A percentile compares a stretch with the other conserved stretches of the same genome.
These are phyloP conservation scores for Taphrina wiesneri DNA, from an alignment of 1,139 yeast species.

Conservation along the genomic window DNA sequence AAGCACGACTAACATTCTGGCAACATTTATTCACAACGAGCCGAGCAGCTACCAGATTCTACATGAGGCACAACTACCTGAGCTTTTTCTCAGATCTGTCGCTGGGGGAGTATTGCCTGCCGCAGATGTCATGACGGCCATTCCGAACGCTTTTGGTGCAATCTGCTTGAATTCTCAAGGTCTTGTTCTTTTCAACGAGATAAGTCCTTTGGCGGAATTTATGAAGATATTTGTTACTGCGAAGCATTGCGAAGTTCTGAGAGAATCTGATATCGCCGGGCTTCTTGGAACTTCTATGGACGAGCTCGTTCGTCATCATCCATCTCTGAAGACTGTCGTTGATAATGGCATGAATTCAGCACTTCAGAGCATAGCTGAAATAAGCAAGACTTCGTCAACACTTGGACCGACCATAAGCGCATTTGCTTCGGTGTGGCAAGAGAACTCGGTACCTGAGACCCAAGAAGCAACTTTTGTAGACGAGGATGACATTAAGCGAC, in stretches of 20 bases:
- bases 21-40: slow-evolving; percentile 79
- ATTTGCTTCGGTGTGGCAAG: neutral
- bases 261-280: slow-evolving; percentile 55
- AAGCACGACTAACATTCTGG: slow-evolving; percentile 64
- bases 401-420: neutral
- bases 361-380: slow-evolving; percentile 53
- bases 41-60: slow-evolving; percentile 85
- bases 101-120: slow-evolving; percentile 54
- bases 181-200: slow-evolving; percentile 56
- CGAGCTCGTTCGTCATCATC: slow-evolving; percentile 80
- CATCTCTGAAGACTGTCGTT: slow-evolving; percentile 64
- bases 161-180: slow-evolving; percentile 78
- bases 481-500: slow-evolving; percentile 27
- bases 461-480: slow-evolving; percentile 5
- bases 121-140: slow-evolving; percentile 58
- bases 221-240: slow-evolving; percentile 56
- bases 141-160: slow-evolving; percentile 82
- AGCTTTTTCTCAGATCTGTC: slow-evolving; percentile 59
- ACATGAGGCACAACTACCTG: slow-evolving; percentile 74
- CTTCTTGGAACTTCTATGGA: slow-evolving; percentile 72
- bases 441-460: neutral
- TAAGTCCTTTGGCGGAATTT: slow-evolving; percentile 53
- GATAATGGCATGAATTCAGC: slow-evolving; percentile 54
- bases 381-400: slow-evolving; percentile 47
- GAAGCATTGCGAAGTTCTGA: slow-evolving; percentile 54